Evolutionary conservation across 2,329 filamentous ascomycete species (phyloP).

Genomic region (Ophiostoma ulmi): DNA sequence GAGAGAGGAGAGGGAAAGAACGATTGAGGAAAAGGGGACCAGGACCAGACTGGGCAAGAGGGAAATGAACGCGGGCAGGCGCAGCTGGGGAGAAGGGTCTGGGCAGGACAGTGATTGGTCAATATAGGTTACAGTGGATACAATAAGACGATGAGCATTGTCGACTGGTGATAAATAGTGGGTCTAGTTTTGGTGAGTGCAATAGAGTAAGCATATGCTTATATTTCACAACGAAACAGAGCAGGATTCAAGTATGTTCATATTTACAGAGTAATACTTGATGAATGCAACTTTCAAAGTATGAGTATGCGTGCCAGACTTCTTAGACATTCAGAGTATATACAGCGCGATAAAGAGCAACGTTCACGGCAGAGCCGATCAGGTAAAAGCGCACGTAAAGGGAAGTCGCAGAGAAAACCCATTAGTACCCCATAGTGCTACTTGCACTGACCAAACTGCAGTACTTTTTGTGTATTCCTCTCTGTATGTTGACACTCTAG

Average conservation of each 20-base stretch:
- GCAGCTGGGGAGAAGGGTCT: slow-evolving; percentile 1
- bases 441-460: background rate
- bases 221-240: background rate
- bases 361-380: too few species aligned
- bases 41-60: background rate
- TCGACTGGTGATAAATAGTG: background rate
- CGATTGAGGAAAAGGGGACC: background rate
- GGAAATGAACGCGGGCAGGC: slow-evolving; percentile 5
- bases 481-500: background rate
- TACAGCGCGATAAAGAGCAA: too few species aligned
- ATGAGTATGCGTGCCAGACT: background rate
- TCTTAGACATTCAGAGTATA: background rate
- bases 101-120: slow-evolving; percentile 10
- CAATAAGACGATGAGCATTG: background rate
- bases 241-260: background rate
- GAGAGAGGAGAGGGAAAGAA: background rate
- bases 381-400: background rate
- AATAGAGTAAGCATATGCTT: background rate
- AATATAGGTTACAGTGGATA: background rate
- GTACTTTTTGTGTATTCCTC: background rate
- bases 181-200: background rate
- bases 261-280: background rate
- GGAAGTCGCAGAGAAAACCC: background rate
- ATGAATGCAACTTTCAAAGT: background rate
- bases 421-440: background rate